Evolutionary conservation across 108 stramenopile genomes (phyloP).

Genomic region (Parmales sp.): DNA sequence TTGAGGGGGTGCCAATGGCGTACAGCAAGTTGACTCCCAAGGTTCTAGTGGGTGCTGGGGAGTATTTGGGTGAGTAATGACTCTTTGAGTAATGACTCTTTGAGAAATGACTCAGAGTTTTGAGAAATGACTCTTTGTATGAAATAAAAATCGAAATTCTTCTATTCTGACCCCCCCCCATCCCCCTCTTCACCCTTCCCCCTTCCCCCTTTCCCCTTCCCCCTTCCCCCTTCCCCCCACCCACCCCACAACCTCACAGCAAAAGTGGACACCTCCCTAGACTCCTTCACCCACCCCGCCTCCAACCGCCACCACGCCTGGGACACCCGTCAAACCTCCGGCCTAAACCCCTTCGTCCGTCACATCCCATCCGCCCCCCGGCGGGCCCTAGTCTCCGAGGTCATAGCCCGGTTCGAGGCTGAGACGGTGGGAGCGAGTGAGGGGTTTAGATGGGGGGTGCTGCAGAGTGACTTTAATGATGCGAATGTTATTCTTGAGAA

Average conservation of each 20-base stretch:
- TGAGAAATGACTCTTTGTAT: too few relatives aligned
- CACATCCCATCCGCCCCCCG: conserved; percentile 44
- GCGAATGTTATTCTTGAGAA: conserved; percentile 66
- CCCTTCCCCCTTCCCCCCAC: too few relatives aligned
- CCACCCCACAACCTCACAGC: too few relatives aligned
- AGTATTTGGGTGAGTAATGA: conserved; percentile 33
- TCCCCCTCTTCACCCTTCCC: too few relatives aligned
- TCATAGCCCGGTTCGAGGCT: conserved; percentile 55
- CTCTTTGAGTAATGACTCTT: too few relatives aligned
- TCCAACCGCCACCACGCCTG: conserved; percentile 66
- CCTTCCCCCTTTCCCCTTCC: too few relatives aligned
- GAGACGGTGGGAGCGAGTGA: conserved; percentile 42
- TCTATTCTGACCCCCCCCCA: too few relatives aligned
- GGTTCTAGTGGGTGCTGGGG: conserved; percentile 55
- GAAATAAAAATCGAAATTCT: too few relatives aligned
- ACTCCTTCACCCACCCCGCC: conserved; percentile 30
- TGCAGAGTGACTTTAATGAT: conserved; percentile 75
- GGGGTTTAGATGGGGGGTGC: conserved; percentile 37
- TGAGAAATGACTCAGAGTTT: too few relatives aligned
- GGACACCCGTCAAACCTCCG: conserved; percentile 62
- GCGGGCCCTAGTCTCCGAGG: conserved; percentile 40
- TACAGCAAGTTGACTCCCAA: conserved; percentile 51
- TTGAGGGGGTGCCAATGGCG: conserved; percentile 53
- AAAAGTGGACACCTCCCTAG: conserved; percentile 40
- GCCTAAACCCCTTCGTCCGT: conserved; percentile 41